Conservation (phyloP, 768 basidiomycete species). For the Xerocomellus dryophilus region DNA sequence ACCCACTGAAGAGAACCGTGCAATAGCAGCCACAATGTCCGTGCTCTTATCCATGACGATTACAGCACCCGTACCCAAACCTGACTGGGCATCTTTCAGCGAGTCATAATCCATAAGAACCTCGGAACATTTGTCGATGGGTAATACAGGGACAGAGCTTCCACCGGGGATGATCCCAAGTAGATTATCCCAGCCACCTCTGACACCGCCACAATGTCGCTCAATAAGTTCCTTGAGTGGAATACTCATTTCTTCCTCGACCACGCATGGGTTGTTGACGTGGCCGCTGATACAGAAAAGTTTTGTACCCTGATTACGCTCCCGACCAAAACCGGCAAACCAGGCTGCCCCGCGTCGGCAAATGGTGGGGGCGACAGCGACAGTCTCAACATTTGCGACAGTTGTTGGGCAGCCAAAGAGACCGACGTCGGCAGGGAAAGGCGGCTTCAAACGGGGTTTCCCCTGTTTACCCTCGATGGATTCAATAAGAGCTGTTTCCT, state of each 20-base stretch:
- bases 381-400: slow-evolving; percentile 98
- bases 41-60: slow-evolving; percentile 99
- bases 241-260: slow-evolving; percentile 99
- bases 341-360: slow-evolving; percentile 83
- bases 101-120: slow-evolving; percentile 99
- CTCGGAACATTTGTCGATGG: slow-evolving; percentile 76
- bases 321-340: slow-evolving; percentile 91
- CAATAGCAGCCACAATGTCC: slow-evolving; percentile 91
- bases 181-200: slow-evolving; percentile 95
- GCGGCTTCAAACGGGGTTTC: slow-evolving; percentile 95
- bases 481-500: slow-evolving; percentile 98
- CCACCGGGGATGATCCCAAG: slow-evolving; percentile 97
- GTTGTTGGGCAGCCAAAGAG: slow-evolving; percentile 97
- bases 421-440: slow-evolving; percentile 98
- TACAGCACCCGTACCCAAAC: slow-evolving; percentile 95
- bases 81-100: slow-evolving; percentile 92
- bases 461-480: slow-evolving; percentile 97
- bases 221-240: slow-evolving; percentile 91
- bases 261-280: slow-evolving; percentile 96
- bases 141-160: slow-evolving; percentile 89
- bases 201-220: slow-evolving; percentile 94
- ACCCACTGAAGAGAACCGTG: slow-evolving; percentile 79
- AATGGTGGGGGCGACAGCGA: slow-evolving; percentile 96
- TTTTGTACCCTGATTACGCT: slow-evolving; percentile 95
- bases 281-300: slow-evolving; percentile 95